phyloP scores from a whole-genome alignment of 352 stramenopile genomes.

The Globisporangium barbulae region DNA sequence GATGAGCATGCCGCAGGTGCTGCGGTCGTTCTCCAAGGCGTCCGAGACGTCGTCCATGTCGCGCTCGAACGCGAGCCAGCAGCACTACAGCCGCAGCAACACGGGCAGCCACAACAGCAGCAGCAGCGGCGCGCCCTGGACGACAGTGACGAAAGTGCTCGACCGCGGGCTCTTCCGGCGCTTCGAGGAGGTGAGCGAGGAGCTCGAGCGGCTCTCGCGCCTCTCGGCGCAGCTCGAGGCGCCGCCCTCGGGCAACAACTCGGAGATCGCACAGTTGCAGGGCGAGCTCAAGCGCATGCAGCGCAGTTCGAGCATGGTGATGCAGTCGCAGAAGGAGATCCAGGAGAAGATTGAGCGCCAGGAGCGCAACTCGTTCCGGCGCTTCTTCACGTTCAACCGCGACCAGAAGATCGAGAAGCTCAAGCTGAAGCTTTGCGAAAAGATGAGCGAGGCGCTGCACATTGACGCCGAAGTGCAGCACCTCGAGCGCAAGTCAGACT shows the following conservation, averaged over 20 bases:
- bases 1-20: constrained; percentile 18
- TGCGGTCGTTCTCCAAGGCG: constrained; percentile 9
- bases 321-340: constrained; percentile 59
- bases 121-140: constrained; percentile 11
- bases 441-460: constrained; percentile 47
- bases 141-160: constrained; percentile 17
- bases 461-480: constrained; percentile 52
- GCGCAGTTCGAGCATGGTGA: constrained; percentile 34
- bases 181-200: constrained; percentile 51
- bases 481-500: constrained; percentile 54
- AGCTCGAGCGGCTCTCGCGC: constrained; percentile 37
- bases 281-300: constrained; percentile 38
- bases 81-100: constrained; percentile 4
- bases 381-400: constrained; percentile 55
- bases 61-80: constrained; percentile 3
- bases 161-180: constrained; percentile 56
- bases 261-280: constrained; percentile 40
- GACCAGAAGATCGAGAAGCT: constrained; percentile 47
- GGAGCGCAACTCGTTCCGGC: constrained; percentile 46
- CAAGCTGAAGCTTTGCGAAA: constrained; percentile 52
- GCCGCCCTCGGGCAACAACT: constrained; percentile 18
- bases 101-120: constrained; percentile 6
- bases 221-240: constrained; percentile 27
- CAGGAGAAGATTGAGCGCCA: constrained; percentile 67
- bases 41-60: constrained; percentile 6